Conservation (phyloP, 2,329 filamentous ascomycete species). For the Colletotrichum viniferum region DNA sequence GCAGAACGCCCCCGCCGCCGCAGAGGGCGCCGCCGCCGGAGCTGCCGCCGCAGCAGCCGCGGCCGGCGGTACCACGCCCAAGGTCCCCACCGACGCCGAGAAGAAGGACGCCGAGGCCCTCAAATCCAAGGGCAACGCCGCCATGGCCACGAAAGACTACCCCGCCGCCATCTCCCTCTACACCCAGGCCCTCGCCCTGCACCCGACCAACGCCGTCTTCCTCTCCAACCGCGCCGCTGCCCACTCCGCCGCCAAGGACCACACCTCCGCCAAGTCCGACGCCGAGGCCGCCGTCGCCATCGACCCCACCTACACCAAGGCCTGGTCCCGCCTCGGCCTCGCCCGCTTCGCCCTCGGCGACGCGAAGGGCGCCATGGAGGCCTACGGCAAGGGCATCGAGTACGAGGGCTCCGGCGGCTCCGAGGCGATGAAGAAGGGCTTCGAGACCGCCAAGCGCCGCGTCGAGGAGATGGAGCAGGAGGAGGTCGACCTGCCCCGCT, state of each 20-base stretch:
- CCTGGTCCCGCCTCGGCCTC: constrained; percentile 91
- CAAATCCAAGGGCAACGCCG: constrained; percentile 90
- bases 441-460: constrained; percentile 87
- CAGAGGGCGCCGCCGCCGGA: constrained; percentile 31
- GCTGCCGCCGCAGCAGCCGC: constrained; percentile 40
- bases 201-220: constrained; percentile 91
- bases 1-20: neutral
- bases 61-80: constrained; percentile 21
- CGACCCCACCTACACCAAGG: constrained; percentile 95
- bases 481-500: constrained; percentile 48
- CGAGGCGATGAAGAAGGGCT: constrained; percentile 97
- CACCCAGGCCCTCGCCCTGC: constrained; percentile 80
- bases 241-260: constrained; percentile 83
- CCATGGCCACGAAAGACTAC: constrained; percentile 96
- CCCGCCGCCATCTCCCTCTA: constrained; percentile 81
- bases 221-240: constrained; percentile 97
- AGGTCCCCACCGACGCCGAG: constrained; percentile 54
- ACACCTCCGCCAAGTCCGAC: constrained; percentile 82
- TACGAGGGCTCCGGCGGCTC: constrained; percentile 92
- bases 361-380: constrained; percentile 89
- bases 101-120: constrained; percentile 85
- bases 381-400: constrained; percentile 91
- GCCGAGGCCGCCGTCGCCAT: constrained; percentile 88
- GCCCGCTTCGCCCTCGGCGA: constrained; percentile 92
- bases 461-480: constrained; percentile 77